Percentiles rank a stretch among this genome's conserved stretches.
These are phyloP conservation scores for Erodium moschatum DNA, from an alignment of 441 rosid species.

Conservation along the genomic window DNA sequence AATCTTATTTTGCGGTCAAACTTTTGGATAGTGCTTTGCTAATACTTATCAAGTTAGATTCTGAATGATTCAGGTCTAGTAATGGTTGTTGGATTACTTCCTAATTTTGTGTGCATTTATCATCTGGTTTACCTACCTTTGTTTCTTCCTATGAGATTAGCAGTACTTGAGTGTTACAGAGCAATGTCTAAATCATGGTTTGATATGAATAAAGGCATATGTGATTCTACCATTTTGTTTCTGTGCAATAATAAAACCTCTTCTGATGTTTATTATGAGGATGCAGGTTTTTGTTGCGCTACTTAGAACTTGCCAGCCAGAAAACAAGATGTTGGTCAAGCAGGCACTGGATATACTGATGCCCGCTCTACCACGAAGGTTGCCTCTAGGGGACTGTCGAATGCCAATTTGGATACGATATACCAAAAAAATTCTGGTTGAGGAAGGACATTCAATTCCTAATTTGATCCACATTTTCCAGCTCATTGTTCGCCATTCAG, in stretches of 20 bases:
- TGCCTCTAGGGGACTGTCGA: slow-evolving; percentile 90
- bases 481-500: slow-evolving; percentile 90
- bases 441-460: slow-evolving; percentile 93
- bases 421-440: slow-evolving; percentile 91
- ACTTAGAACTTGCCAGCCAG: slow-evolving; percentile 94
- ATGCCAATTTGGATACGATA: slow-evolving; percentile 99
- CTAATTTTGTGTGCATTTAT: neutral
- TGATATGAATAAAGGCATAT: neutral
- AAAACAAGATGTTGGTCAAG: slow-evolving; percentile 92
- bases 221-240: neutral
- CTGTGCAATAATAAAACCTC: slow-evolving; percentile 1
- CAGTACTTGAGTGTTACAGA: neutral
- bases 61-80: neutral
- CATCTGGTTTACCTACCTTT: neutral
- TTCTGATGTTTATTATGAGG: slow-evolving; percentile 21
- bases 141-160: neutral
- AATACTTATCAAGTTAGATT: neutral
- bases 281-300: slow-evolving; percentile 98
- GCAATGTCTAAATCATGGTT: neutral
- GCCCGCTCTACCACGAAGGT: slow-evolving; percentile 95
- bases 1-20: neutral
- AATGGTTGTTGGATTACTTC: neutral
- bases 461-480: slow-evolving; percentile 98
- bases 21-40: neutral
- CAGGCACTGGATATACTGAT: slow-evolving; percentile 96